These are phyloP conservation scores for Posidonia oceanica DNA, from an alignment of 116 monocot species.

Conservation along the genomic window DNA sequence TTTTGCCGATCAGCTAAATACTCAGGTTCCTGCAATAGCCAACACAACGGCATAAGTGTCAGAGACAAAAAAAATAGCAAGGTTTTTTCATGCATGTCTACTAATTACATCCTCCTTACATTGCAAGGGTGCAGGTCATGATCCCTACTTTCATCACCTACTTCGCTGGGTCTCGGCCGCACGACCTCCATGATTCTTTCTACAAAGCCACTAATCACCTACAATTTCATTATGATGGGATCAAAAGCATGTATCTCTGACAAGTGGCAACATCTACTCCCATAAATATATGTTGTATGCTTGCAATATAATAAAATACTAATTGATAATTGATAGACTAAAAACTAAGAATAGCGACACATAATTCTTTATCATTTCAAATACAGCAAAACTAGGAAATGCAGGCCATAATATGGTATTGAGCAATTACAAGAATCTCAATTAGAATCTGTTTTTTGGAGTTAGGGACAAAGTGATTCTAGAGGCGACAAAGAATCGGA, in stretches of 20 bases:
- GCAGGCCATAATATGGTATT: no score
- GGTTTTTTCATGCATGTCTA: not conserved
- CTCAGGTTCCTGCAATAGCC: slow-evolving; percentile 16
- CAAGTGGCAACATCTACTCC: no score
- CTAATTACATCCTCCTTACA: slow-evolving; percentile 10
- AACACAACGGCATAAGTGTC: not conserved
- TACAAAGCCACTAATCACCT: slow-evolving; percentile 24
- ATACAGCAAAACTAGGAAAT: no score
- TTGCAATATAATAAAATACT: not conserved
- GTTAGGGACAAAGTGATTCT: no score
- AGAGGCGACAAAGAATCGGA: no score
- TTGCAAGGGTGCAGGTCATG: slow-evolving; percentile 13
- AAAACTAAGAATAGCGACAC: not conserved
- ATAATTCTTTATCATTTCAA: no score
- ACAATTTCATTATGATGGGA: not conserved
- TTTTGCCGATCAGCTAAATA: slow-evolving; percentile 17
- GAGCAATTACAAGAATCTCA: no score
- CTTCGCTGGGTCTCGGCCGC: not conserved
- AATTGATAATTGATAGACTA: not conserved
- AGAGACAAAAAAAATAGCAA: slow-evolving; percentile 3
- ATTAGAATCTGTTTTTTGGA: no score
- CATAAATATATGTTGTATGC: no score
- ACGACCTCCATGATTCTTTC: slow-evolving; percentile 22
- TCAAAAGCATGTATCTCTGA: no score
- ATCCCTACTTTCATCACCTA: slow-evolving; percentile 3